Conservation (phyloP, 768 basidiomycete species). For the Pholiota microspora region DNA sequence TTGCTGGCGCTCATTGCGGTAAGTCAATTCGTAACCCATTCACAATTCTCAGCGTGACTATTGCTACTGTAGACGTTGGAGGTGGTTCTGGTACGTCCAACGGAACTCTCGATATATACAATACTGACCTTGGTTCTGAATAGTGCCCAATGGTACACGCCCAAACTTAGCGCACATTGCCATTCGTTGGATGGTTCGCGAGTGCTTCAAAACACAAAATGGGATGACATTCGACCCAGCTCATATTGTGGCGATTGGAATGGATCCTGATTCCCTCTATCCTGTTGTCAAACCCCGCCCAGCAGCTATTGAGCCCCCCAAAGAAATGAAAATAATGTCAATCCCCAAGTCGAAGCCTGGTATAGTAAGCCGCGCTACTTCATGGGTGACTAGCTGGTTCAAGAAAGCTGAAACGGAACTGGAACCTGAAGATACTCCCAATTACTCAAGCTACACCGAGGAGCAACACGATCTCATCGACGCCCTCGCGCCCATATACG, state of each 20-base stretch:
- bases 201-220: constrained; percentile 42
- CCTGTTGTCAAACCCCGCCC: constrained; percentile 17
- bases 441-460: not conserved
- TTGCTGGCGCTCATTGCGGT: constrained; percentile 43
- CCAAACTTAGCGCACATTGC: constrained; percentile 38
- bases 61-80: constrained; percentile 4
- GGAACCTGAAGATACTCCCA: not conserved
- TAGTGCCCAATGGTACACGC: constrained; percentile 25
- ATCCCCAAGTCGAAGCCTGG: constrained; percentile 2
- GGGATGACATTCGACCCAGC: constrained; percentile 43
- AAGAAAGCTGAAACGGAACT: not conserved
- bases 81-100: constrained; percentile 7
- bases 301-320: not conserved
- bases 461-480: constrained; percentile 14
- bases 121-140: not conserved
- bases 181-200: constrained; percentile 56
- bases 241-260: constrained; percentile 29
- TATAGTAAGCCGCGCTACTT: not conserved
- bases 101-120: not conserved
- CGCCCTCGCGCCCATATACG: constrained; percentile 14
- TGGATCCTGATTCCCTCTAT: constrained; percentile 30
- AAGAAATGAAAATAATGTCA: not conserved
- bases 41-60: not conserved
- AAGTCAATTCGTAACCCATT: not conserved
- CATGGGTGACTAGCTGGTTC: constrained; percentile 7